These are phyloP conservation scores for Sporothrix dimorphospora DNA, from an alignment of 2,329 filamentous ascomycete genomes.

Conservation along the genomic window DNA sequence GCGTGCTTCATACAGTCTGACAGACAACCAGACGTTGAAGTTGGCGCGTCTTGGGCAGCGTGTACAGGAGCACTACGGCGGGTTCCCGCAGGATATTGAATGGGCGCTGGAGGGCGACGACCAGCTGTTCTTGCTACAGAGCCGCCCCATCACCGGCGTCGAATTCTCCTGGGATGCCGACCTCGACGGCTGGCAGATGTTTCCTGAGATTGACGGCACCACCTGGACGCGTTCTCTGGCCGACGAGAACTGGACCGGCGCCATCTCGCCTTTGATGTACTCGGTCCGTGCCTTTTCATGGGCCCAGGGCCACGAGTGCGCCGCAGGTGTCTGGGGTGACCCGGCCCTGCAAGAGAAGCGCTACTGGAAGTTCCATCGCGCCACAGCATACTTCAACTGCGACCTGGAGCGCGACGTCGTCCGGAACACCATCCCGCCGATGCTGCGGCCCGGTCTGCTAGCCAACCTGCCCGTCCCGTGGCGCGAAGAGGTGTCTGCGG, in stretches of 20 bases:
- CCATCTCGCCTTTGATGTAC: slow-evolving; percentile 4
- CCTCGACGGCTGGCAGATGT: slow-evolving; percentile 2
- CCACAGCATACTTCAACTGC: neutral
- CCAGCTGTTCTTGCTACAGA: neutral
- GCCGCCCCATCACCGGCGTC: neutral
- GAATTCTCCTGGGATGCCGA: slow-evolving; percentile 11
- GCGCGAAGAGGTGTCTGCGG: neutral
- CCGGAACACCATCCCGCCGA: neutral
- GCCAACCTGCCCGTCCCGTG: neutral
- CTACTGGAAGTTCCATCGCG: neutral
- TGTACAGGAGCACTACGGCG: neutral
- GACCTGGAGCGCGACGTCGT: neutral
- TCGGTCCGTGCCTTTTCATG: neutral
- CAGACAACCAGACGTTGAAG: neutral
- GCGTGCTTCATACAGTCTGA: neutral
- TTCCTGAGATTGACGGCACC: slow-evolving; percentile 2
- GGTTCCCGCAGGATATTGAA: neutral
- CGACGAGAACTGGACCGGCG: slow-evolving; percentile 7
- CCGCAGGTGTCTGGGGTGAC: neutral
- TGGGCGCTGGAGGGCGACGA: neutral
- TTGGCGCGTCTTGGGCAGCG: slow-evolving; percentile 1
- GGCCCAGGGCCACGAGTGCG: neutral
- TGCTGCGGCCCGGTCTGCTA: neutral
- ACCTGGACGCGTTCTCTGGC: neutral
- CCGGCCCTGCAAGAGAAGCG: neutral